phyloP scores from a whole-genome alignment of 2,329 filamentous ascomycete species.

The Penicillium rolfsii region DNA sequence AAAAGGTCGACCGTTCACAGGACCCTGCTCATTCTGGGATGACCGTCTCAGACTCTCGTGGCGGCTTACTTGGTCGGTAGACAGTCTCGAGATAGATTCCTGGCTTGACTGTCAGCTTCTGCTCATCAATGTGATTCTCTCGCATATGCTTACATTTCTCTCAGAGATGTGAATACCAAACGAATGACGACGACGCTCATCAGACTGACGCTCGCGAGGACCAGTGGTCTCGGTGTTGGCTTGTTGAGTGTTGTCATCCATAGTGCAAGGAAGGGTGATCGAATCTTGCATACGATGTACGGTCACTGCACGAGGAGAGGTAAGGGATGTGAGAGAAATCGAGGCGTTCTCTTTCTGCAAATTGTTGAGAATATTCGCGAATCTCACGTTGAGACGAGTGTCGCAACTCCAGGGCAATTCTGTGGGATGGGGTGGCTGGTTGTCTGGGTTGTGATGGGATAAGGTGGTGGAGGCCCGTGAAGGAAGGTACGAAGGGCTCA shows the following conservation, averaged over 20 bases:
- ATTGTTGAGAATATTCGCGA: background rate
- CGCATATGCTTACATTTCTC: conserved; percentile 12
- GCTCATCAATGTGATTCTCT: background rate
- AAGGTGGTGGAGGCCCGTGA: background rate
- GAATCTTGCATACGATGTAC: background rate
- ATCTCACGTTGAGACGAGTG: background rate
- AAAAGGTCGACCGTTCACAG: background rate
- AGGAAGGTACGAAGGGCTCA: background rate
- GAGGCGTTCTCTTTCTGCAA: background rate
- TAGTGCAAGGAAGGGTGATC: background rate
- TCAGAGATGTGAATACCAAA: conserved; percentile 24
- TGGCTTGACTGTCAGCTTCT: background rate
- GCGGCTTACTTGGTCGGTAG: background rate
- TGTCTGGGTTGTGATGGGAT: background rate
- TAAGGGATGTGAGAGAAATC: background rate
- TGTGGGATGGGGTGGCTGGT: background rate
- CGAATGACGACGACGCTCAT: conserved; percentile 7
- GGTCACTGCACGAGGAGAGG: background rate
- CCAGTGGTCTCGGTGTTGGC: background rate
- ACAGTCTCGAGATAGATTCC: background rate
- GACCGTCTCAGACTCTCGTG: background rate
- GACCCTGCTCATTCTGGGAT: background rate
- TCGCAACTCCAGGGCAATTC: background rate
- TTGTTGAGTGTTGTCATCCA: background rate
- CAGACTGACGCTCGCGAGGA: background rate